phyloP scores from a whole-genome alignment of 352 stramenopile genomes.

The Pythium dissotocum region DNA sequence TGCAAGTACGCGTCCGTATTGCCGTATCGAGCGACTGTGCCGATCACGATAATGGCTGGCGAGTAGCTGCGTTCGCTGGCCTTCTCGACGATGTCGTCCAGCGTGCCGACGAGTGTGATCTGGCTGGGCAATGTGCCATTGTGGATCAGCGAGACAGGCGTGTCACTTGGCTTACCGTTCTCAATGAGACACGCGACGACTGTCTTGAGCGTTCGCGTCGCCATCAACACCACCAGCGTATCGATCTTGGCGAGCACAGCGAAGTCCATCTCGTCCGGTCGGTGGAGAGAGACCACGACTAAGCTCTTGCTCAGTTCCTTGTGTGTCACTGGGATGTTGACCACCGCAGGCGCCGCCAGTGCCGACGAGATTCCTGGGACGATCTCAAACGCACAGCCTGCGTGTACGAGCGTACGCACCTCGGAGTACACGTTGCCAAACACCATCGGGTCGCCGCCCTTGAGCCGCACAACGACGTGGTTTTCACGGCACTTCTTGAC shows the following conservation, averaged over 20 bases:
- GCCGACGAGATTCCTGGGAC: slow-evolving; percentile 71
- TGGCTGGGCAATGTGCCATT: slow-evolving; percentile 61
- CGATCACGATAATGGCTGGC: slow-evolving; percentile 71
- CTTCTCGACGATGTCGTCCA: slow-evolving; percentile 51
- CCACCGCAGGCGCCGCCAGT: slow-evolving; percentile 55
- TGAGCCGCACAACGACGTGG: slow-evolving; percentile 67
- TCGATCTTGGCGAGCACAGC: slow-evolving; percentile 44
- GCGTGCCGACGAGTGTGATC: slow-evolving; percentile 46
- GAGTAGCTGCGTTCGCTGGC: slow-evolving; percentile 60
- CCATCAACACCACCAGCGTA: slow-evolving; percentile 64
- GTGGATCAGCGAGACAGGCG: slow-evolving; percentile 63
- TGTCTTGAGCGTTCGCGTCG: slow-evolving; percentile 47
- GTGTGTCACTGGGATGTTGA: slow-evolving; percentile 68
- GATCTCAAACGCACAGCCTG: slow-evolving; percentile 58
- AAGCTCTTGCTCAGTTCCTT: slow-evolving; percentile 66
- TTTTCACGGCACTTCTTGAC: slow-evolving; percentile 49
- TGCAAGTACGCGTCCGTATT: slow-evolving; percentile 58
- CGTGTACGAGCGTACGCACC: slow-evolving; percentile 51
- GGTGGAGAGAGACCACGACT: slow-evolving; percentile 67
- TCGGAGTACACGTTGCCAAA: slow-evolving; percentile 76
- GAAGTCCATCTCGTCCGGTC: slow-evolving; percentile 71
- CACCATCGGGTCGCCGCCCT: slow-evolving; percentile 73
- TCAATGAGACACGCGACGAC: slow-evolving; percentile 50
- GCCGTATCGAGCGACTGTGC: slow-evolving; percentile 57
- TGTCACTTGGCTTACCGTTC: slow-evolving; percentile 36